Evolutionary conservation across 2,329 filamentous ascomycete genomes (phyloP), one percentile per base, ranked within the genome.

Genomic region (Trichoderma atrobrunneum): DNA sequence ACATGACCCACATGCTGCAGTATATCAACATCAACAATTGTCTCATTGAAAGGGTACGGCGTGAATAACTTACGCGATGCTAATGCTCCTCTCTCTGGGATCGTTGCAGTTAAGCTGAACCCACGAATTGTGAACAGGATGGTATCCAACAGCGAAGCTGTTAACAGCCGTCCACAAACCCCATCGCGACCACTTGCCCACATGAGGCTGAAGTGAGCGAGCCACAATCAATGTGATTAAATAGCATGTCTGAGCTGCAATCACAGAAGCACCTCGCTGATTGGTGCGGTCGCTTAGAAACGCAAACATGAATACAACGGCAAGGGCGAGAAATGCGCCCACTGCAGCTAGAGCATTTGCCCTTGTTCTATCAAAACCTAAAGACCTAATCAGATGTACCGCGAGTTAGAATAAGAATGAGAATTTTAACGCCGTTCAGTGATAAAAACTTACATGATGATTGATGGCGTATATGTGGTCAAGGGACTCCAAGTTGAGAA

Each of bases 71-170:
- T 74, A 85, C 80, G 86, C 85, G 61, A 88, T 83, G 24, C 79
- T 81, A 65, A 88, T 85, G 73, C 84, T 87, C 68, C 85, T 77
- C 76, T 87, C 85, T 5, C 82, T 77, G 0, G 83, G 75, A 21
- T 83, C 83, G 16, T 78, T 79, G 74, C 86, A 87, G 74, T 88
- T 88, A 7, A 87, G 77, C 75, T 87, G 85, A 21, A 86, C 78
- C 86, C 85, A 88, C 0, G 84, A 82, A 76, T 87, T 88, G 70
- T 87, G 85, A 0, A 86, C 81, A 0, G 86, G 86, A 76, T 88
- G 86, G 73, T 87, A 88, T 0, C 86, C 84, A 10, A 87, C 86
- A 0, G 86, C 85, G 48, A 87, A 82, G 2, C 79, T 79, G 76
- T 88, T 87, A 3, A 87, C 81, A 0, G 80, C 79, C 3, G 86